Base-by-base conservation (phyloP, 192 early-diverging fungal species). In the Cladochytrium replicatum region DNA sequence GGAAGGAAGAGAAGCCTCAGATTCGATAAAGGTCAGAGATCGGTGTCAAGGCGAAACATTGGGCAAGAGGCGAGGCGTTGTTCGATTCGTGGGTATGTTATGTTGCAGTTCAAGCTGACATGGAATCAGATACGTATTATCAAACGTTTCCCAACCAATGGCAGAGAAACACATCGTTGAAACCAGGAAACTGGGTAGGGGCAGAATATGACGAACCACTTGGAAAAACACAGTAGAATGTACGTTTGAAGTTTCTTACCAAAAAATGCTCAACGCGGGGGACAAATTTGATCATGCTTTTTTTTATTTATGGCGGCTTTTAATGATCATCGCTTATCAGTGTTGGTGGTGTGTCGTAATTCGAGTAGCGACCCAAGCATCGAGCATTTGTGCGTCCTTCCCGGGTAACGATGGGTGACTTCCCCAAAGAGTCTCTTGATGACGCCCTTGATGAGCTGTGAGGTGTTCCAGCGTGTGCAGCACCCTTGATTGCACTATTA, bases 141-240 rank as follows among this genome's bases (percentile, higher is more conserved):
- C n/a, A n/a, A n/a, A n/a, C n/a, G n/a, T n/a, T n/a, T n/a, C n/a
- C n/a, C n/a, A n/a, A n/a, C n/a, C n/a, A n/a, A n/a, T n/a, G n/a
- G n/a, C n/a, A n/a, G n/a, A n/a, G n/a, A n/a, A n/a, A n/a, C n/a
- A n/a, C n/a, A n/a, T n/a, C n/a, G 46, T 92, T 97, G 55, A 84
- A 91, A 55, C 64, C 80, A 0, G 95, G 95, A 3, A 75, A 71
- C 42, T 98, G 93, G 93, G 81, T 95, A 15, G 95, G 95, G 47
- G 64, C 97, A 11, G 80, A 93, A 54, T 94, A 90, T 47, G 95
- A 98, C 49, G 95, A 98, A 55, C 95, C 95, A 0, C 56, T 95
- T 32, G 95, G n/a, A 93, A 23, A 95, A 91, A 62, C 85, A 98
- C 61, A 72, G 93, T 64, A 93, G 95, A 9, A 80, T 73, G 72